Evolutionary conservation across 2,329 filamentous ascomycete species (phyloP), one percentile per base, ranked within the genome.

Genomic region (Pleurostoma richardsiae): DNA sequence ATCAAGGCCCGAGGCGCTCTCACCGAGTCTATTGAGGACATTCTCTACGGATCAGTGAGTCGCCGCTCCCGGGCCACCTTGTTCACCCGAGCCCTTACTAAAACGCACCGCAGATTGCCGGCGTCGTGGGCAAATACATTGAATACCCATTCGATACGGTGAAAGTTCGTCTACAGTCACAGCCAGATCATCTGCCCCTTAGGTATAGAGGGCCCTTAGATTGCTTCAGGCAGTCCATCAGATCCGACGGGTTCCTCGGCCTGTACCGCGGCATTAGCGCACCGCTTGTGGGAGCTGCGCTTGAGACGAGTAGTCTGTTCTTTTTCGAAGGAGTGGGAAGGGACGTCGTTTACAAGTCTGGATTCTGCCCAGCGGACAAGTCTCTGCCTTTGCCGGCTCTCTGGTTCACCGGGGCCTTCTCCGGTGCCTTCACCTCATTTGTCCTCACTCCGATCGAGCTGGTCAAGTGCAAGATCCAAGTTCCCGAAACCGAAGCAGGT

Each of bases 91-190:
- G 5, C 27, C 4, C 51, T 48, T 42, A 48, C 55, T 61, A 49
- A 57, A 48, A 8, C 26, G 7, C 11, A 27, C 4, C 6, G 2
- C 54, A 90, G 87, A 67, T 80, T 49, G 91, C 92, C 46, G 94
- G 94, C 50, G 82, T 95, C 49, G 84, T 89, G 33, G 92, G 92
- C 52, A 99, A 97, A 73, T 89, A 92, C 65, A 92, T 99, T 62
- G 94, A 99, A 66, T 99, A 96, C 65, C 94, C 94, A 28, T 99
- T 99, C 69, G 94, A 99, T 69, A 99, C 94, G 0, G 85, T 99
- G 66, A 99, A 99, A 71, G 94, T 99, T 50, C 88, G 94, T 39
- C 80, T 99, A 8, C 94, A 99, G 66, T 94, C 92, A n/a, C 92
- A 97, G 66, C 88, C 90, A 31, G 86, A 92, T 65, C 82, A 86